A percentile compares a stretch with the other conserved stretches of the same genome.
These are phyloP conservation scores for Xylaria sp. DNA, from an alignment of 2,329 filamentous ascomycete genomes.

Conservation along the genomic window DNA sequence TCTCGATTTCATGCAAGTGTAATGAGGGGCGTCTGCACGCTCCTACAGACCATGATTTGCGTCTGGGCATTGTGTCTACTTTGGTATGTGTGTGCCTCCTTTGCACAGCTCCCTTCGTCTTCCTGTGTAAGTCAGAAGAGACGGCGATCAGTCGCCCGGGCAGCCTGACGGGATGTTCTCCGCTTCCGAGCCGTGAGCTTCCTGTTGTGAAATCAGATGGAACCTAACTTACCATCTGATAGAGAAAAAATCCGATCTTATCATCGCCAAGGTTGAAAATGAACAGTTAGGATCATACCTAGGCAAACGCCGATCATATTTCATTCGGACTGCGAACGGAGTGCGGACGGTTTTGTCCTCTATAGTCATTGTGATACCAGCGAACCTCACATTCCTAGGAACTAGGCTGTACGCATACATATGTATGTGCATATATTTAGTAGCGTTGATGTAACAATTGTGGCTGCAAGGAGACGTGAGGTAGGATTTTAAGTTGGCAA, in stretches of 20 bases:
- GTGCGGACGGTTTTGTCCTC: neutral
- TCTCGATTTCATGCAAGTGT: neutral
- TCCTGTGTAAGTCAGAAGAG: neutral
- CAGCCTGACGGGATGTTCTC: neutral
- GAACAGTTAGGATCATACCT: neutral
- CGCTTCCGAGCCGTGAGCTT: neutral
- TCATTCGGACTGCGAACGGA: conserved; percentile 32
- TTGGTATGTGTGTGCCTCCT: conserved; percentile 8
- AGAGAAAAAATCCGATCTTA: neutral
- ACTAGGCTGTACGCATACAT: neutral
- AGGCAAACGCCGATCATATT: conserved; percentile 17
- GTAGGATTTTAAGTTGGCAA: conserved; percentile 20
- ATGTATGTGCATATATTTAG: conserved; percentile 31
- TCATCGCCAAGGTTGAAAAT: neutral
- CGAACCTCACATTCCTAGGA: neutral
- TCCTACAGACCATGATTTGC: conserved; percentile 15
- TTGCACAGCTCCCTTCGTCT: conserved; percentile 1
- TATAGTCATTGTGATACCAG: neutral
- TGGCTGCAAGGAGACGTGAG: conserved; percentile 11
- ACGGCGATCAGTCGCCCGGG: neutral
- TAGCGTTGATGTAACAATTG: conserved; percentile 16
- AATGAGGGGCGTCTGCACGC: neutral
- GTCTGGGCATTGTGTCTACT: conserved; percentile 7
- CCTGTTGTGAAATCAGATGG: neutral
- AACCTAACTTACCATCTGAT: neutral